These are phyloP conservation scores for Talaromyces sp. DNA, from an alignment of 2,329 filamentous ascomycete genomes.

Conservation along the genomic window DNA sequence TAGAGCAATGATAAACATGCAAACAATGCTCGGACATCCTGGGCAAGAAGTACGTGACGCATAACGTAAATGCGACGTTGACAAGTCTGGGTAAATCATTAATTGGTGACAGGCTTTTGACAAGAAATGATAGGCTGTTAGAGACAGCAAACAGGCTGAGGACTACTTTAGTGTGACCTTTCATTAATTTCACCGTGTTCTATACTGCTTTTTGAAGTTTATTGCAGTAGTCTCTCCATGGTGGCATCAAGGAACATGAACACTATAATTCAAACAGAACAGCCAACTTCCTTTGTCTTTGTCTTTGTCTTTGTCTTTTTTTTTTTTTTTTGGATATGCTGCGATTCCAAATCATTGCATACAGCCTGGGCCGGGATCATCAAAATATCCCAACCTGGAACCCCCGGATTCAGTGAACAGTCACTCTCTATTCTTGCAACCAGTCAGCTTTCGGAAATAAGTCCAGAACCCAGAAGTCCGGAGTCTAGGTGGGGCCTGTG, in stretches of 20 bases:
- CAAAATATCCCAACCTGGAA: neutral
- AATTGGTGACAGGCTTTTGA: neutral
- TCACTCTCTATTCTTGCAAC: neutral
- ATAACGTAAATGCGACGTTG: neutral
- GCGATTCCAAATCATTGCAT: neutral
- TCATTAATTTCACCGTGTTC: neutral
- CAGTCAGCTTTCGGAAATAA: neutral
- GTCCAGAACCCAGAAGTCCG: neutral
- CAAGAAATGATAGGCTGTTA: neutral
- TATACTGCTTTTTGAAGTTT: neutral
- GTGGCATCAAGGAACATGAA: neutral
- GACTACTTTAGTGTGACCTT: neutral
- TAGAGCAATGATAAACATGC: neutral
- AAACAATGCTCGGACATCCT: neutral
- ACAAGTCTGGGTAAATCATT: neutral
- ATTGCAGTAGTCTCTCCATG: neutral
- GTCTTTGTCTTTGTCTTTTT: no score
- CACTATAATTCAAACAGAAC: neutral
- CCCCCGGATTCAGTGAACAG: neutral
- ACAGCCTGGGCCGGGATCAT: neutral
- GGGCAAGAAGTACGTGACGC: neutral
- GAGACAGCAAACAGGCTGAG: neutral
- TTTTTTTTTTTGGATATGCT: neutral
- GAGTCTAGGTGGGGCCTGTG: neutral
- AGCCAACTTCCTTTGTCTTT: neutral